Conservation (phyloP, 441 rosid genomes). For the Raphanus hybrid region DNA sequence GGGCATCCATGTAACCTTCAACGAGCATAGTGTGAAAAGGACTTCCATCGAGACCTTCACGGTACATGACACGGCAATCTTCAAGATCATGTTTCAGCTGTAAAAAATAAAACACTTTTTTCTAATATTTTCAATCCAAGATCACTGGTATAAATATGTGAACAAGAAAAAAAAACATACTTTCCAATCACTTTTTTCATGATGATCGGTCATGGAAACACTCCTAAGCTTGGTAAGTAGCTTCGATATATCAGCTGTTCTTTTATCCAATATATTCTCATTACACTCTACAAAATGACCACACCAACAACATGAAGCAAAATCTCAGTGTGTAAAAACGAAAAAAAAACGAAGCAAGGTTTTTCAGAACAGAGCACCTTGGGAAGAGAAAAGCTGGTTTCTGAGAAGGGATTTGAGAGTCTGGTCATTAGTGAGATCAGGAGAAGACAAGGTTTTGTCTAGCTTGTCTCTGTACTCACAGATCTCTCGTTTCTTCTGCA, state of each 20-base stretch:
- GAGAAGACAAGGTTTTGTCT: slow-evolving; percentile 78
- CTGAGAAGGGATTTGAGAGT: slow-evolving; percentile 61
- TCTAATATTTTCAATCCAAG: slow-evolving; percentile 3
- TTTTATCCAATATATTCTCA: slow-evolving; percentile 60
- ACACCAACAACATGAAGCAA: slow-evolving; percentile 29
- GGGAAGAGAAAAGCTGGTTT: slow-evolving; percentile 62
- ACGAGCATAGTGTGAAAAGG: slow-evolving; percentile 88
- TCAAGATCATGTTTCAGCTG: slow-evolving; percentile 88
- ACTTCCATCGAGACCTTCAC: slow-evolving; percentile 87
- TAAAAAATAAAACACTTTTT: neutral
- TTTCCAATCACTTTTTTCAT: slow-evolving; percentile 72
- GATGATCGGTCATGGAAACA: slow-evolving; percentile 45
- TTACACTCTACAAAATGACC: slow-evolving; percentile 52
- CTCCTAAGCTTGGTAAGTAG: slow-evolving; percentile 84
- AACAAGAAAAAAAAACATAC: slow-evolving; percentile 47
- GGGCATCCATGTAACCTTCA: slow-evolving; percentile 97
- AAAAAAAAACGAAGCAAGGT: neutral
- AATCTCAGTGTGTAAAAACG: slow-evolving; percentile 1
- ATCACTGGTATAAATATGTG: neutral
- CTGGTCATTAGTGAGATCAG: slow-evolving; percentile 65
- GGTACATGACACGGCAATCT: slow-evolving; percentile 95
- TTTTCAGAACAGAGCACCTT: slow-evolving; percentile 48
- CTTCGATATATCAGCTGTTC: slow-evolving; percentile 60
- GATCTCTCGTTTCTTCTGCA: slow-evolving; percentile 60
- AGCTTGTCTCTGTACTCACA: slow-evolving; percentile 72